Base-by-base conservation (phyloP, 208 protist genomes). In the Zelonia costaricensis region DNA sequence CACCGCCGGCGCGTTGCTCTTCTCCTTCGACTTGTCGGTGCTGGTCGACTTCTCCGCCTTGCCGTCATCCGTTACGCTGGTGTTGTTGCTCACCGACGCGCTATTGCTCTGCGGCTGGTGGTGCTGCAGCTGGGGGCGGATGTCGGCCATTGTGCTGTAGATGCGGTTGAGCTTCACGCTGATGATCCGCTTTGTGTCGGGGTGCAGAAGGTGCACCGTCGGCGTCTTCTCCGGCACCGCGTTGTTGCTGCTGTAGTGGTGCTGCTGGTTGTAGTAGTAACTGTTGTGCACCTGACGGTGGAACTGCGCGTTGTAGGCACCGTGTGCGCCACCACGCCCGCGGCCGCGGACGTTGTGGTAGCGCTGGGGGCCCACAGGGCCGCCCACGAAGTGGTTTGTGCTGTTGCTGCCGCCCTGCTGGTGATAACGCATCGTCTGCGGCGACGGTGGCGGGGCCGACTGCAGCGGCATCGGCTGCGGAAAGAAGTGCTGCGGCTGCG, bases 111-210 rank as follows among this genome's bases (percentile, higher is more conserved):
- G 13, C 39, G 7, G 9, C 28, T 65, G 31, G 47, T 66, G 62
- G 28, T 67, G 31, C 44, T 74, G 60, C 13, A 78, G 53, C 43
- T 88, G 76, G 7, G 60, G 54, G 23, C 66, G 74, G 15, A 80
- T 52, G 49, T 79, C 70, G 3, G 78, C 81, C 77, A 82, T 76
- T 22, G 81, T 82, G 54, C 43, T 65, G 63, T 84, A 84, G 47
- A 88, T 78, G 55, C 81, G 81, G 48, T 88, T 88, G 43, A 84
- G 71, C 65, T 88, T 88, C 40, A 88, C 67, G 70, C 64, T 59
- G 44, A 80, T 62, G 28, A 79, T 65, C 53, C 79, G 67, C 51
- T 62, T 51, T 6, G 81, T 82, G 23, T 62, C 61, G 7, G 81
- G 81, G 59, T 88, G 55, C 18, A 66, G 53, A 5, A 88, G 36